Base-by-base conservation (phyloP, 352 stramenopile genomes). In the Globisporangium nagaii region DNA sequence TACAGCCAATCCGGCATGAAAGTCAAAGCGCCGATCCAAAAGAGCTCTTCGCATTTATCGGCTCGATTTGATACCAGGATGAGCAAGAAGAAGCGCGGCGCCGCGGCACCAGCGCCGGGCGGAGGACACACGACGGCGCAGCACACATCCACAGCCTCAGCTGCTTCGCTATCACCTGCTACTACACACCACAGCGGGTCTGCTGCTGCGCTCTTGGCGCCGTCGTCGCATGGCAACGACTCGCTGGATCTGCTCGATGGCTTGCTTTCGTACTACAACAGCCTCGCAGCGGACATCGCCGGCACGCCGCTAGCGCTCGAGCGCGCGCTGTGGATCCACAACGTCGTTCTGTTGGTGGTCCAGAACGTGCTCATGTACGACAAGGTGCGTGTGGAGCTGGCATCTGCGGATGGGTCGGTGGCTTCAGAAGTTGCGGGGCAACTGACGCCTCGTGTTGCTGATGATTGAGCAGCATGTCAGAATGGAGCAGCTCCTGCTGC, bases 331-430 rank as follows among this genome's bases (percentile, higher is more conserved):
- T 71, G 77, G 58, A 19, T 81, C 17, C 65, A 83, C 32, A 70
- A 68, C 45, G 15, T 65, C 12, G 25, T 81, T 24, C 50, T 48
- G 1, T 30, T 83, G 6, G 44, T 56, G 3, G 46, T 84, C 12
- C 56, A 80, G 24, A 79, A 84, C 41, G 47, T 44, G 13, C 47
- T 82, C n/a, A 66, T 84, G 58, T 64, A 67, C 35, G 62, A 76
- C 17, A 27, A 68, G 70, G 75, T 86, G 62, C 19, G 55, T 40
- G 4, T 24, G 11, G n/a, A n/a, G n/a, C n/a, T n/a, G n/a, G n/a
- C n/a, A n/a, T n/a, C n/a, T n/a, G n/a, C 13, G 32, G 31, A 22
- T 54, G 13, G 25, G 15, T 35, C n/a, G 31, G 12, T 17, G 11
- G 11, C 25, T n/a, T n/a, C n/a, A n/a, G n/a, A n/a, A n/a, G n/a